These are phyloP conservation scores for Rhododendron simsii DNA, from an alignment of 148 eudicot genomes.

Conservation along the genomic window DNA sequence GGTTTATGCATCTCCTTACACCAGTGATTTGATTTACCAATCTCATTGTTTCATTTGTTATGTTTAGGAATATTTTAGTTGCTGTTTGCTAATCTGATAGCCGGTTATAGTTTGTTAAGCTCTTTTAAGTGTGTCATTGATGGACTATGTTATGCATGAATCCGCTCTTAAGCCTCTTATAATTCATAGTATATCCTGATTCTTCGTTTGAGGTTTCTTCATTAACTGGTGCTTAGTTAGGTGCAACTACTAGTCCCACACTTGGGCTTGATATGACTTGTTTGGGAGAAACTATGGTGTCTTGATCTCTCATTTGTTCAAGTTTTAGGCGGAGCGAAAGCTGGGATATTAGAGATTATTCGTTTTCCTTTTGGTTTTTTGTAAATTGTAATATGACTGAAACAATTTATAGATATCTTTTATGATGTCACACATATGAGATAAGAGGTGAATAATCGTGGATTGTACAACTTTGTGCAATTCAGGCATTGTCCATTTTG, in stretches of 20 bases:
- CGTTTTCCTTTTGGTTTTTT: not conserved
- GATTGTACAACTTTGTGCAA: not conserved
- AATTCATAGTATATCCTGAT: not conserved
- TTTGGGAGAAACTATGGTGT: not conserved
- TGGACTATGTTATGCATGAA: not conserved
- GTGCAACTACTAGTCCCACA: not conserved
- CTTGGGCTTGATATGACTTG: not conserved
- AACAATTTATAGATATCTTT: not conserved
- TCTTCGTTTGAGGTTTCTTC: not conserved
- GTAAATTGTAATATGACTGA: not conserved
- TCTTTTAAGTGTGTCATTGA: not conserved
- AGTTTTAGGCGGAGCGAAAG: not conserved
- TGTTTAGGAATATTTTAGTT: not conserved
- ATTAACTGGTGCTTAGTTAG: not conserved
- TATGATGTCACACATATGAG: not conserved
- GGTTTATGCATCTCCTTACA: not conserved
- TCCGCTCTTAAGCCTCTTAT: not conserved
- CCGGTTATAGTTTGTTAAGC: not conserved
- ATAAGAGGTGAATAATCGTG: not conserved
- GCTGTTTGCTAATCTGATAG: not conserved
- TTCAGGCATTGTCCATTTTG: not conserved
- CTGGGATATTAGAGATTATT: not conserved
- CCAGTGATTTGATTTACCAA: too few relatives aligned
- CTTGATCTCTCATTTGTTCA: constrained; percentile 2
- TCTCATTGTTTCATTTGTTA: not conserved